Evolutionary conservation across 805 yeast species (phyloP).

Genomic region (Clavispora vitiphila): DNA sequence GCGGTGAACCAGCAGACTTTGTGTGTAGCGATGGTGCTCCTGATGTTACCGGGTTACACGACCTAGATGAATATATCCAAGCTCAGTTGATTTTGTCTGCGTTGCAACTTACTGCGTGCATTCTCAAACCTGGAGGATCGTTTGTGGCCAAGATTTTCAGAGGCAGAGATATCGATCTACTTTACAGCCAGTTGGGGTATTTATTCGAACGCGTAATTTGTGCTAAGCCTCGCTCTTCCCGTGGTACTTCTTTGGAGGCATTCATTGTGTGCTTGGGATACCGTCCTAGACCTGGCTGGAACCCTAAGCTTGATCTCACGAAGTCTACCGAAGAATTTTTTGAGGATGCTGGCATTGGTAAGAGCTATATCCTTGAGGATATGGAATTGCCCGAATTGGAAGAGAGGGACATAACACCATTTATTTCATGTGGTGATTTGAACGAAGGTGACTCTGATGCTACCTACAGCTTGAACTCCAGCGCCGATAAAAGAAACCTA

Average conservation of each 20-base stretch:
- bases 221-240: conserved; percentile 92
- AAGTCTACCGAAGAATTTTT: conserved; percentile 80
- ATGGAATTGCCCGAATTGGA: conserved; percentile 47
- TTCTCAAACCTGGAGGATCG: conserved; percentile 82
- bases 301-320: conserved; percentile 53
- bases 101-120: conserved; percentile 82
- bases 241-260: conserved; percentile 92
- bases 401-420: conserved; percentile 79
- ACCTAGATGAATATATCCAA: conserved; percentile 93
- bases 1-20: conserved; percentile 90
- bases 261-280: conserved; percentile 90
- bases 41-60: conserved; percentile 96
- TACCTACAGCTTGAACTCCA: conserved; percentile 60
- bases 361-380: conserved; percentile 43
- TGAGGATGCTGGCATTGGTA: conserved; percentile 56
- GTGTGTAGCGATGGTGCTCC: conserved; percentile 99
- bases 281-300: conserved; percentile 80
- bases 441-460: conserved; percentile 92
- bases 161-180: conserved; percentile 90
- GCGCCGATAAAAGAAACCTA: conserved; percentile 43
- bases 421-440: conserved; percentile 92
- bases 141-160: conserved; percentile 96
- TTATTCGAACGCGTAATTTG: conserved; percentile 84
- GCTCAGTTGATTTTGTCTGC: conserved; percentile 92
- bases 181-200: conserved; percentile 87